Evolutionary conservation across 768 basidiomycete genomes (phyloP).

Genomic region (Boletus eberwhitei): DNA sequence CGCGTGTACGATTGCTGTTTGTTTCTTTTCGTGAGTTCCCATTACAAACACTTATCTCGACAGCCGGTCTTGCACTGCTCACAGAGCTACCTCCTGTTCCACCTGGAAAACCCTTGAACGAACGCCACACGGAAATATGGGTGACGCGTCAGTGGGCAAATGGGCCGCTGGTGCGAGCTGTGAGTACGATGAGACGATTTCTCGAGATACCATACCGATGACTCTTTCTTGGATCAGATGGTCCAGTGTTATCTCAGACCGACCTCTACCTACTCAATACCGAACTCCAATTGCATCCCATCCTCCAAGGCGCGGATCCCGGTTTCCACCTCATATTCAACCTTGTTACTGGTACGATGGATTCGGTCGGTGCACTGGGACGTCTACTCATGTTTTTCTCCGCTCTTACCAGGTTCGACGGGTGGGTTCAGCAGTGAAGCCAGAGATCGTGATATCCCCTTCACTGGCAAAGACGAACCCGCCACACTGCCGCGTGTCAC

Average conservation of each 20-base stretch:
- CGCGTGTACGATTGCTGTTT: background rate
- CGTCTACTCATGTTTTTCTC: background rate
- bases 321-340: constrained; percentile 70
- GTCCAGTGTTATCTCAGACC: constrained; percentile 74
- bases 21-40: background rate
- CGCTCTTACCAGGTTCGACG: constrained; percentile 44
- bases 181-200: constrained; percentile 18
- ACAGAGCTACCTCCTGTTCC: background rate
- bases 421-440: constrained; percentile 59
- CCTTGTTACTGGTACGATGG: constrained; percentile 54
- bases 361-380: background rate
- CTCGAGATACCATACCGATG: background rate
- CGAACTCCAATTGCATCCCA: constrained; percentile 70
- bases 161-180: constrained; percentile 37
- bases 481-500: constrained; percentile 66
- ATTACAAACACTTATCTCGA: background rate
- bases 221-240: constrained; percentile 45
- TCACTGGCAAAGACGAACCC: constrained; percentile 55
- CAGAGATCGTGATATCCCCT: constrained; percentile 56
- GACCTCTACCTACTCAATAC: constrained; percentile 76
- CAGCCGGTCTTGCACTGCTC: background rate
- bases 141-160: constrained; percentile 29
- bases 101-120: background rate
- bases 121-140: constrained; percentile 20
- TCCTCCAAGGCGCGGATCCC: constrained; percentile 49